These are phyloP conservation scores for Calonectria pseudoreteaudii DNA, from an alignment of 2,329 filamentous ascomycete species.

Conservation along the genomic window DNA sequence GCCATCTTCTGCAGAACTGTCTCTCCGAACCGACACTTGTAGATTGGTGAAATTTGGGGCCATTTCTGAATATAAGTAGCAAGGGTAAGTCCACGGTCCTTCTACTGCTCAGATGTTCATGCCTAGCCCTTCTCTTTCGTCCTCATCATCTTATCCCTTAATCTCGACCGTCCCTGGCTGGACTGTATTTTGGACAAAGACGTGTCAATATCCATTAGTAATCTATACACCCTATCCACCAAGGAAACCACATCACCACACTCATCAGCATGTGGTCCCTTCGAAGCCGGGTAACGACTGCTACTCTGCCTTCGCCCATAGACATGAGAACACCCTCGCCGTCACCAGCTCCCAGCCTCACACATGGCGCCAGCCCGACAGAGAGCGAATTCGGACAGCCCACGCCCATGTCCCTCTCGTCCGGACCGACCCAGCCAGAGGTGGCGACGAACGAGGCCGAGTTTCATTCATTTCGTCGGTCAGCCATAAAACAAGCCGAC, in stretches of 20 bases:
- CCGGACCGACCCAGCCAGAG: not conserved
- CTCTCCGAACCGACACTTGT: not conserved
- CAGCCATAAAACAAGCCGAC: not conserved
- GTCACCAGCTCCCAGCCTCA: constrained; percentile 4
- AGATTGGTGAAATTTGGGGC: not conserved
- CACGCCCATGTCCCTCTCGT: constrained; percentile 4
- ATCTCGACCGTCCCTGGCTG: constrained; percentile 3
- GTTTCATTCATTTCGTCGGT: constrained; percentile 3
- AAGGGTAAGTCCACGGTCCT: not conserved
- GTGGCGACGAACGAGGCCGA: not conserved
- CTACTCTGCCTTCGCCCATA: not conserved
- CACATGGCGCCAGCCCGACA: not conserved
- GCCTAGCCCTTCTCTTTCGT: not conserved
- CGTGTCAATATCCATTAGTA: not conserved
- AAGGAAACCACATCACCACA: not conserved
- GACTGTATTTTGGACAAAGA: not conserved
- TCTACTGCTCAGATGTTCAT: not conserved
- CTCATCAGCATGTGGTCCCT: constrained; percentile 12
- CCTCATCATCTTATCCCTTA: not conserved
- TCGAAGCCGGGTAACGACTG: not conserved
- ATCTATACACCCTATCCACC: not conserved
- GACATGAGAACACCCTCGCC: constrained; percentile 15
- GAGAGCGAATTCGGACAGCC: not conserved
- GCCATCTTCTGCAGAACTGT: constrained; percentile 10
- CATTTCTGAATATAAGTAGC: constrained; percentile 10